phyloP scores from a whole-genome alignment of 768 basidiomycete species.

The Dioszegia hungarica region DNA sequence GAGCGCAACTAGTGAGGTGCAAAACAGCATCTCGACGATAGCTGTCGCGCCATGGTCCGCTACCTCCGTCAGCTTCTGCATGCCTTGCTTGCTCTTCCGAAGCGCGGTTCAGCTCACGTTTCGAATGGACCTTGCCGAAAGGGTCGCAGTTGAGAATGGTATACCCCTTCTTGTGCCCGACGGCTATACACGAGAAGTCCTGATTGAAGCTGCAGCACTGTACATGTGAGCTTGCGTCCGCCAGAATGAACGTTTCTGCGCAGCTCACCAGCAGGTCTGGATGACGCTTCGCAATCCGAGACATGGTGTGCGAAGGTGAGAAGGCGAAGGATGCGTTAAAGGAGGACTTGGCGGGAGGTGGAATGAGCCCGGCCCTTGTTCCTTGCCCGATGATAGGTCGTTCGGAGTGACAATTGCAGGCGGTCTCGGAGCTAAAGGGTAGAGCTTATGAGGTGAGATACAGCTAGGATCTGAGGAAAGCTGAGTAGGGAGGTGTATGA shows the following conservation, averaged over 20 bases:
- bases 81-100: neutral
- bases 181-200: constrained; percentile 94
- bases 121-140: constrained; percentile 90
- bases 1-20: constrained; percentile 92
- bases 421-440: no score
- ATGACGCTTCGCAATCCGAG: constrained; percentile 40
- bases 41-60: constrained; percentile 84
- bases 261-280: constrained; percentile 43
- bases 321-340: no score
- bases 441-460: no score
- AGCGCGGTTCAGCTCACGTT: constrained; percentile 60
- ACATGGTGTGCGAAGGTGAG: constrained; percentile 27
- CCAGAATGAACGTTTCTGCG: neutral
- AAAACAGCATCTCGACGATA: constrained; percentile 99
- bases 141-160: constrained; percentile 98
- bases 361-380: no score
- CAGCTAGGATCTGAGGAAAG: no score
- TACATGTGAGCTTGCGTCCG: neutral
- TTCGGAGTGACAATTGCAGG: no score
- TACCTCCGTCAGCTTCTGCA: constrained; percentile 40
- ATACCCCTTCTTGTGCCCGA: constrained; percentile 92
- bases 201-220: constrained; percentile 79
- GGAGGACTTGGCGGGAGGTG: no score
- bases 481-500: no score
- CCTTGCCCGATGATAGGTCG: no score